phyloP scores from a whole-genome alignment of 148 eudicot genomes.

The Rhododendron griersonianum region DNA sequence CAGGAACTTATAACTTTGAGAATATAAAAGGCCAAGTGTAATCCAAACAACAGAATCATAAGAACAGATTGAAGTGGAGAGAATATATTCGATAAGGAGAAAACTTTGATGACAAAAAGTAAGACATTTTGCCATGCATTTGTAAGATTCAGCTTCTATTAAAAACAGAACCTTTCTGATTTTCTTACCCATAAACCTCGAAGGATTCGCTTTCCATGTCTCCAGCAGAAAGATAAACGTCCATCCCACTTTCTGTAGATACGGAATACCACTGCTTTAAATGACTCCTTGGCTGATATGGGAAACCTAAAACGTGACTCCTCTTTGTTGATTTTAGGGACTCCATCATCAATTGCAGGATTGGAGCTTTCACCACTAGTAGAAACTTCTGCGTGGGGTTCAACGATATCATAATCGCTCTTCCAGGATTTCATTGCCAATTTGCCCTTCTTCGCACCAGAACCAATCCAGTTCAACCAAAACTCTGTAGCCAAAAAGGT shows the following conservation, averaged over 20 bases:
- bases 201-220: constrained; percentile 55
- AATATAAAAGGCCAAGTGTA: not conserved
- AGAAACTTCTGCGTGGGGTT: constrained; percentile 41
- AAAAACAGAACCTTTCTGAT: not conserved
- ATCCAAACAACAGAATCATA: not conserved
- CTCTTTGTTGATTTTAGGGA: constrained; percentile 43
- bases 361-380: constrained; percentile 35
- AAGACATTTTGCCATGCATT: not conserved
- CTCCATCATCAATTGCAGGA: constrained; percentile 33
- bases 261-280: constrained; percentile 53
- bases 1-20: not conserved
- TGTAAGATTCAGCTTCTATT: not conserved
- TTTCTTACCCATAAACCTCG: constrained; percentile 80
- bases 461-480: constrained; percentile 69
- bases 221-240: constrained; percentile 74
- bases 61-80: not conserved
- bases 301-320: constrained; percentile 52
- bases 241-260: constrained; percentile 73
- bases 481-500: constrained; percentile 42
- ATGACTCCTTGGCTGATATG: constrained; percentile 60
- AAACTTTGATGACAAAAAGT: not conserved
- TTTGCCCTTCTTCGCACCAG: constrained; percentile 55
- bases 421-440: constrained; percentile 57
- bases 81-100: not conserved
- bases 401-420: constrained; percentile 48